Evolutionary conservation across 805 yeast species (phyloP).

Genomic region (Metschnikowia corniflorae): DNA sequence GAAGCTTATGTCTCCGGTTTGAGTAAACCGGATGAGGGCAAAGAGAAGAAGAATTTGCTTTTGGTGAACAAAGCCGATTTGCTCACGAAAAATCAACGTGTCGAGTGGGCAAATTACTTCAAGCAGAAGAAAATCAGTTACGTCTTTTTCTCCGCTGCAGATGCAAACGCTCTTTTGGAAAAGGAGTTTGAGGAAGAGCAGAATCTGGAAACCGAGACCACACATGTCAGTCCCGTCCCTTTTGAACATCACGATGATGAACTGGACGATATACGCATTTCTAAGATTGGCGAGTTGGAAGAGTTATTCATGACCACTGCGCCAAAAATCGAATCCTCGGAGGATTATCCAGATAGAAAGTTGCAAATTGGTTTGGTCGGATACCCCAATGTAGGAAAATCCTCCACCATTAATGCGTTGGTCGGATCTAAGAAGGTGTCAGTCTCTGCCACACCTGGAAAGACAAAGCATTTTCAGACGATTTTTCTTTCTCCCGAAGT

Average conservation of each 20-base stretch:
- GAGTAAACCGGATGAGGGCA: constrained; percentile 44
- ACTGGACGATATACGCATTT: constrained; percentile 49
- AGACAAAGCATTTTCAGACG: constrained; percentile 98
- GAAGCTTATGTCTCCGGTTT: constrained; percentile 79
- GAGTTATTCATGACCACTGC: constrained; percentile 70
- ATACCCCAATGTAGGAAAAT: constrained; percentile 91
- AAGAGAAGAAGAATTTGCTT: constrained; percentile 68
- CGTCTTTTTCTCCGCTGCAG: constrained; percentile 89
- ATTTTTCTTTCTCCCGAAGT: constrained; percentile 79
- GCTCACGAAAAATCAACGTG: constrained; percentile 70
- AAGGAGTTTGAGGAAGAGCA: constrained; percentile 49
- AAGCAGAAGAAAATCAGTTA: constrained; percentile 63
- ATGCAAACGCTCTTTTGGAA: constrained; percentile 74
- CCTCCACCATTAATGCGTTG: constrained; percentile 95
- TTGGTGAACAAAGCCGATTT: constrained; percentile 93
- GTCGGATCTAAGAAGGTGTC: constrained; percentile 98
- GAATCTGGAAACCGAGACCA: constrained; percentile 18
- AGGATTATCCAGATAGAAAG: constrained; percentile 56
- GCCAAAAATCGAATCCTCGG: constrained; percentile 58
- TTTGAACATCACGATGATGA: constrained; percentile 17
- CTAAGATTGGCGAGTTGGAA: constrained; percentile 83
- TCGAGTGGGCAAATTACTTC: constrained; percentile 85
- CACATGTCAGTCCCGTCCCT: constrained; percentile 5
- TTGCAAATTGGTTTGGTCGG: constrained; percentile 95
- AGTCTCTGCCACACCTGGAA: constrained; percentile 97